Conservation (phyloP, 208 protist genomes). For the Acanthamoeba lenticulata region DNA sequence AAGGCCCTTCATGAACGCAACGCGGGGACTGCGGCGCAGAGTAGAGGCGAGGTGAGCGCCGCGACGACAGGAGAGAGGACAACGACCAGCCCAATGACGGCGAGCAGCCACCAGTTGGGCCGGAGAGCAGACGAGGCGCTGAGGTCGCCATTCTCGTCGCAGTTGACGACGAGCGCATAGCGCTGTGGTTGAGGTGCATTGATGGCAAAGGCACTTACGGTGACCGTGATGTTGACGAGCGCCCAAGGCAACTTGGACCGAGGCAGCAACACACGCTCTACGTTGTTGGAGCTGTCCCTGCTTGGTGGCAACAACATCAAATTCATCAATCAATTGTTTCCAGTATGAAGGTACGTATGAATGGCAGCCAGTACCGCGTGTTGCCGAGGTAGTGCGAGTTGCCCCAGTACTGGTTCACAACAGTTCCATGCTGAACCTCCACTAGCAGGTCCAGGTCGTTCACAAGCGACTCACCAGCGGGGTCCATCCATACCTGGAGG, state of each 20-base stretch:
- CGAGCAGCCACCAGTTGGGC: not conserved
- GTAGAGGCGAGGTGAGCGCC: too few species aligned
- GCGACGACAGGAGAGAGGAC: too few species aligned
- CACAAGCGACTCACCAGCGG: constrained; percentile 10
- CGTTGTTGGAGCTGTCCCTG: constrained; percentile 45
- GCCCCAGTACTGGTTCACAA: not conserved
- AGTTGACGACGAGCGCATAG: constrained; percentile 53
- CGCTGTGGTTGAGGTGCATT: not conserved
- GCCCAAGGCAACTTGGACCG: not conserved
- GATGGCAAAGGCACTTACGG: not conserved
- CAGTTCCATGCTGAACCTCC: not conserved
- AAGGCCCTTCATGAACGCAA: too few species aligned
- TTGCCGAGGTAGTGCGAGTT: not conserved
- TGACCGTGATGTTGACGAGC: constrained; percentile 40
- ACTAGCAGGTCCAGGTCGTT: constrained; percentile 28
- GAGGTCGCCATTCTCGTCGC: constrained; percentile 33
- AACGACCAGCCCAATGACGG: too few species aligned
- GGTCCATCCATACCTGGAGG: constrained; percentile 69
- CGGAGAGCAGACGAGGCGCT: not conserved
- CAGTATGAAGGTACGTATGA: too few species aligned
- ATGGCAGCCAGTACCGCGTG: not conserved
- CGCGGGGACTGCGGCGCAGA: too few species aligned
- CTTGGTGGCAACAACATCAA: not conserved
- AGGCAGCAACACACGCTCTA: not conserved
- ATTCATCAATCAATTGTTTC: too few species aligned